These are phyloP conservation scores for Agaricus subrufescens DNA, from an alignment of 768 basidiomycete genomes.

Conservation along the genomic window DNA sequence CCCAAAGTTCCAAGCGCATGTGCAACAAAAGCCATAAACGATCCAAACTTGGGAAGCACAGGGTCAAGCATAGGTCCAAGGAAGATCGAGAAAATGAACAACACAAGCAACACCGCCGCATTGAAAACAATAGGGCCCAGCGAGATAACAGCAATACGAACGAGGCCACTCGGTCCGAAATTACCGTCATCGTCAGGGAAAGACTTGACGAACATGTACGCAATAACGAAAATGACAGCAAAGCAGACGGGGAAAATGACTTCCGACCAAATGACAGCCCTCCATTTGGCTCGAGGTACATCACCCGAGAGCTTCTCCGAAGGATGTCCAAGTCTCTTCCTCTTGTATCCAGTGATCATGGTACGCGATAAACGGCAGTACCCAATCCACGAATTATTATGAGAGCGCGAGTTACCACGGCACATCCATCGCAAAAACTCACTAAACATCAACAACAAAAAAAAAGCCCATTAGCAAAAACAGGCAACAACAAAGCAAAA, in stretches of 20 bases:
- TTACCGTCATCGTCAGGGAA: constrained; percentile 63
- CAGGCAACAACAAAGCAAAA: too few species aligned
- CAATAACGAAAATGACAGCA: constrained; percentile 82
- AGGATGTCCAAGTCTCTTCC: constrained; percentile 93
- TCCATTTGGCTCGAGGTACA: constrained; percentile 90
- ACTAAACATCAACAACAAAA: constrained; percentile 43
- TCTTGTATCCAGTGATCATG: constrained; percentile 99
- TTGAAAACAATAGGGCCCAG: constrained; percentile 97
- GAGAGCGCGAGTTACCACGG: constrained; percentile 94
- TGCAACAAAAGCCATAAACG: constrained; percentile 86
- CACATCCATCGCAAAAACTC: constrained; percentile 99
- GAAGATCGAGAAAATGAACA: constrained; percentile 90
- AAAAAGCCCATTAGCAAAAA: constrained; percentile 1
- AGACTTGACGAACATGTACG: constrained; percentile 91
- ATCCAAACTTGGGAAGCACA: constrained; percentile 84
- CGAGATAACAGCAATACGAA: constrained; percentile 90
- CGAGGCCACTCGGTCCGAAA: constrained; percentile 75
- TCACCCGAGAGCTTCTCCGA: constrained; percentile 97
- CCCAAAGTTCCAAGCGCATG: constrained; percentile 81
- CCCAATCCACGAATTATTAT: constrained; percentile 98
- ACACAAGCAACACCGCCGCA: constrained; percentile 75
- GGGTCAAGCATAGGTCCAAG: constrained; percentile 87
- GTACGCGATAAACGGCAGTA: constrained; percentile 98
- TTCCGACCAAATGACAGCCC: constrained; percentile 83
- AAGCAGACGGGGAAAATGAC: constrained; percentile 81